These are phyloP conservation scores for Wickerhamomyces sp. DNA, from an alignment of 1,139 yeast species.

Conservation along the genomic window DNA sequence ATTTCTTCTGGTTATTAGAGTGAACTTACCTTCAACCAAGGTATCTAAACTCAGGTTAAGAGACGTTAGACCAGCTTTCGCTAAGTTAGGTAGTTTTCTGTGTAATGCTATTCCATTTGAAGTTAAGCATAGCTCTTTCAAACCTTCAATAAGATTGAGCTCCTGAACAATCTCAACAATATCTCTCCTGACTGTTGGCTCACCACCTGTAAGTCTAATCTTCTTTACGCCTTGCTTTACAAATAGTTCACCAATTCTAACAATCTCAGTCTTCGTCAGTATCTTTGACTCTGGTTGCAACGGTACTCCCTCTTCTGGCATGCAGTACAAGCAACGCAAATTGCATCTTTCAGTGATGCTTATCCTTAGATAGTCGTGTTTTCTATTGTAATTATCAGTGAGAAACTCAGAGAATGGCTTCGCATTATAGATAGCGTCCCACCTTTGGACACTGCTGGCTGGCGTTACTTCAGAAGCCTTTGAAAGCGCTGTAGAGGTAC, in stretches of 20 bases:
- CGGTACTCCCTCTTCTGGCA: conserved; percentile 51
- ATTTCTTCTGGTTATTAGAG: conserved; percentile 42
- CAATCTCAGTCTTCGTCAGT: conserved; percentile 39
- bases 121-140: conserved; percentile 44
- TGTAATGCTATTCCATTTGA: conserved; percentile 46
- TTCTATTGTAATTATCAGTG: conserved; percentile 38
- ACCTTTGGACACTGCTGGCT: conserved; percentile 4
- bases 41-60: conserved; percentile 45
- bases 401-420: conserved; percentile 37
- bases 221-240: conserved; percentile 43
- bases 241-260: conserved; percentile 36
- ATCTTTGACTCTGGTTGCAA: conserved; percentile 37
- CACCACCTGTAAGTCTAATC: conserved; percentile 49
- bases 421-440: conserved; percentile 23
- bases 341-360: conserved; percentile 48
- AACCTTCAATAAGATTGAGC: conserved; percentile 34
- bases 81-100: conserved; percentile 38
- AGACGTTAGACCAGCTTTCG: conserved; percentile 38
- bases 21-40: conserved; percentile 43
- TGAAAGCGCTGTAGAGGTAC: neutral
- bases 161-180: conserved; percentile 37
- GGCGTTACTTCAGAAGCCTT: neutral
- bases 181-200: conserved; percentile 48
- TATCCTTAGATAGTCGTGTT: conserved; percentile 44
- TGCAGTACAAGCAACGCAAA: conserved; percentile 46